Conservation (phyloP, 208 protist genomes). For the Crithidia sp. region DNA sequence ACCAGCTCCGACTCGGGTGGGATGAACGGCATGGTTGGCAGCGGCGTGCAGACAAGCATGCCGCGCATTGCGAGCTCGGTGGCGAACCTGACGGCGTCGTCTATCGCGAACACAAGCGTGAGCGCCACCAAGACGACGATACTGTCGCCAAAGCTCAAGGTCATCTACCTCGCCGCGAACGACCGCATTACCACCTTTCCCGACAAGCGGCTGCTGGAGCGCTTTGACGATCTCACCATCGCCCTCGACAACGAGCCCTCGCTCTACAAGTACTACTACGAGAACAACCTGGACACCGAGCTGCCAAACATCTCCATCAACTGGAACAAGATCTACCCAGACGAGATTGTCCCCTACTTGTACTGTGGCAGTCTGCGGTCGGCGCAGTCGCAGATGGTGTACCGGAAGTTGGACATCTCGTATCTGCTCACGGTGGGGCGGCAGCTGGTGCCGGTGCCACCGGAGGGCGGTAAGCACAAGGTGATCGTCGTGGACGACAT, state of each 20-base stretch:
- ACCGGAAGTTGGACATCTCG: constrained; percentile 80
- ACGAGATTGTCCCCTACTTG: constrained; percentile 79
- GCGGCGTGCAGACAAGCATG: constrained; percentile 9
- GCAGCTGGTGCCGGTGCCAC: constrained; percentile 69
- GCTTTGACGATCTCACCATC: constrained; percentile 67
- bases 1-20: constrained; percentile 2
- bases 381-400: constrained; percentile 88
- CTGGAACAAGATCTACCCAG: constrained; percentile 93
- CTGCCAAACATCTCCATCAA: constrained; percentile 79
- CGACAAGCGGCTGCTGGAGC: constrained; percentile 36
- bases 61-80: constrained; percentile 16
- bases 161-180: constrained; percentile 83
- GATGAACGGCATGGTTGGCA: background rate
- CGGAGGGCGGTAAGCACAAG: constrained; percentile 69
- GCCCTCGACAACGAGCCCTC: constrained; percentile 88
- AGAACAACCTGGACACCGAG: constrained; percentile 55
- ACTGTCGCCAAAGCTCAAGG: constrained; percentile 53
- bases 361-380: constrained; percentile 87
- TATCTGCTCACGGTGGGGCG: constrained; percentile 86
- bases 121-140: constrained; percentile 22
- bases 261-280: constrained; percentile 68
- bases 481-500: constrained; percentile 89
- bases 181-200: constrained; percentile 66
- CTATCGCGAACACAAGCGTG: constrained; percentile 8
- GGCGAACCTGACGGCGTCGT: constrained; percentile 16